phyloP scores from a whole-genome alignment of 2,329 filamentous ascomycete genomes.

The Ceratocystis papillata region DNA sequence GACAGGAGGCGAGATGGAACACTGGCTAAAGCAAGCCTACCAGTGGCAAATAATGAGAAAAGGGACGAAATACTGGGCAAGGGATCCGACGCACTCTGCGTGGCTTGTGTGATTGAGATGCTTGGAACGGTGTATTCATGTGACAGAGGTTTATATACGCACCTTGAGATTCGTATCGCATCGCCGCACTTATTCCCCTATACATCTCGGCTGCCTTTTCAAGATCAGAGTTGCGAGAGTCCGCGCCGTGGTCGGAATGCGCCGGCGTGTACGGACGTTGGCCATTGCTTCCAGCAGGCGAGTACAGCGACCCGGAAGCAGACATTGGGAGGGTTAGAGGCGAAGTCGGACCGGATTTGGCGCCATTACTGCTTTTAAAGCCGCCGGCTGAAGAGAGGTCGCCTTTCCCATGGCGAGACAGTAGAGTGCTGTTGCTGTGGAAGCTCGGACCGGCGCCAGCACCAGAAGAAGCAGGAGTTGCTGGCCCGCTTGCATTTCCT shows the following conservation, averaged over 20 bases:
- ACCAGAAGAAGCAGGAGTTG: not conserved
- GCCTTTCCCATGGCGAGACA: conserved; percentile 6
- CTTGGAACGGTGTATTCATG: conserved; percentile 23
- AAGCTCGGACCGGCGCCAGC: not conserved
- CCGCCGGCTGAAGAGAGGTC: not conserved
- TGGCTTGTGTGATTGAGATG: not conserved
- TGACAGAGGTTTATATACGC: conserved; percentile 23
- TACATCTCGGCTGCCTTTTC: conserved; percentile 16
- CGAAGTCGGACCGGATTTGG: not conserved
- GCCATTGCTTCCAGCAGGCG: not conserved
- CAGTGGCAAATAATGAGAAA: not conserved
- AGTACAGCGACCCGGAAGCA: not conserved
- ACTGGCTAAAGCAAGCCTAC: not conserved
- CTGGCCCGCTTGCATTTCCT: not conserved
- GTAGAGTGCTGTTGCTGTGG: not conserved
- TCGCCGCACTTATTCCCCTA: conserved; percentile 21
- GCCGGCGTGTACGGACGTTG: not conserved
- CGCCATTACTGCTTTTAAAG: not conserved
- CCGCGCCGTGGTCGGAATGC: not conserved
- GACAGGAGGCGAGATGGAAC: conserved; percentile 1
- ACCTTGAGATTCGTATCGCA: conserved; percentile 20
- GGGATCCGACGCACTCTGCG: not conserved
- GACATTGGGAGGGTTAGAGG: not conserved
- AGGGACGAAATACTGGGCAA: not conserved
- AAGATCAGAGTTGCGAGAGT: conserved; percentile 6